Conservation (phyloP, 2,329 filamentous ascomycete genomes). For the Stemphylium lycopersici region DNA sequence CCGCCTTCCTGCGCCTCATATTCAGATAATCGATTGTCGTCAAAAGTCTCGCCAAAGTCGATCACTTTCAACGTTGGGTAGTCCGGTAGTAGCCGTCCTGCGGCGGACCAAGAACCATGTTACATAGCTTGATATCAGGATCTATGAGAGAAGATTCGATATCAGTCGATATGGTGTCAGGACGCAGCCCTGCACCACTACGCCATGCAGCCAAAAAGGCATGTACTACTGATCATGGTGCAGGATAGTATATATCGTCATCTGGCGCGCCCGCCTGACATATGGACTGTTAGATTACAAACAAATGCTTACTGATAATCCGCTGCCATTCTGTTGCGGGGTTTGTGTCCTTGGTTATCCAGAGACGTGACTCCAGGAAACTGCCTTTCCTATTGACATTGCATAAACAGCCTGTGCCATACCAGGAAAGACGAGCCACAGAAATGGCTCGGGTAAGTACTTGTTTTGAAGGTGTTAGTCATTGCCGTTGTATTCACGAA, state of each 20-base stretch:
- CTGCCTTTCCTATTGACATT: background rate
- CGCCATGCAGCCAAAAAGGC: too few species aligned
- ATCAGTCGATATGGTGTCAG: background rate
- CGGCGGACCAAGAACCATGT: background rate
- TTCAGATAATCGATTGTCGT: background rate
- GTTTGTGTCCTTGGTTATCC: background rate
- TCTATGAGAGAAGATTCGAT: background rate
- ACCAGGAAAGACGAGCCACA: background rate
- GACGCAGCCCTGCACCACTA: too few species aligned
- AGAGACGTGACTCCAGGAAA: background rate
- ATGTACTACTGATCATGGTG: too few species aligned
- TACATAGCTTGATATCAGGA: background rate
- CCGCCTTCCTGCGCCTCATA: background rate
- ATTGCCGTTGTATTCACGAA: background rate
- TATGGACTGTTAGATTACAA: background rate
- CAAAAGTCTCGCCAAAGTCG: background rate
- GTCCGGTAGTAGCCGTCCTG: background rate
- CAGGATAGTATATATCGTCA: too few species aligned
- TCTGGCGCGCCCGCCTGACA: too few species aligned
- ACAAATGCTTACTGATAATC: background rate
- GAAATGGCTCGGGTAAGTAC: background rate
- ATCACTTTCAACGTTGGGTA: background rate
- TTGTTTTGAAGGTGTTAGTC: background rate
- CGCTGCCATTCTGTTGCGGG: background rate
- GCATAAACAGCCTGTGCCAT: background rate